Conservation (phyloP, 2,329 filamentous ascomycete species). For the Botryosphaeria dothidea region DNA sequence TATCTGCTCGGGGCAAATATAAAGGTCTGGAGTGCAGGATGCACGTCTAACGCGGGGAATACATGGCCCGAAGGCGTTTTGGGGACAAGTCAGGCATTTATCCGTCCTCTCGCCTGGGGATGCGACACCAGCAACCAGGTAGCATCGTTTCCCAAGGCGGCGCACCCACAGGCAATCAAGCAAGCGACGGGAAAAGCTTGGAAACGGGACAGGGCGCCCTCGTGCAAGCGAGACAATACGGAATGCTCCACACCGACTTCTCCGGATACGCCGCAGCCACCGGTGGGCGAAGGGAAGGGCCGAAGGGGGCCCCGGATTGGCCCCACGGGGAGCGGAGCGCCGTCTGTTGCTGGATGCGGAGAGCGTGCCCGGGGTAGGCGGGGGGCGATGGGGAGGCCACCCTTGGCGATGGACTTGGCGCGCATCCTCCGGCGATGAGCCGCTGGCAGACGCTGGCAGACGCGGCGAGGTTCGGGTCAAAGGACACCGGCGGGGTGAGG, state of each 20-base stretch:
- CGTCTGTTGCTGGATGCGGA: slow-evolving; percentile 1
- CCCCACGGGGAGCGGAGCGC: slow-evolving; percentile 14
- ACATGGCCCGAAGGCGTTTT: slow-evolving; percentile 10
- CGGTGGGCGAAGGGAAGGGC: neutral
- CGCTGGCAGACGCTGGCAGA: neutral
- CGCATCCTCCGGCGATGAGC: neutral
- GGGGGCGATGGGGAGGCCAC: neutral
- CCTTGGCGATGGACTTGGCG: neutral
- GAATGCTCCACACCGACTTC: slow-evolving; percentile 2
- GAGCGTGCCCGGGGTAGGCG: neutral
- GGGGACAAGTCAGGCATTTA: neutral
- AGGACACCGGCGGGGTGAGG: slow-evolving; percentile 12
- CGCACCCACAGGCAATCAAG: neutral
- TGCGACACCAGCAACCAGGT: neutral
- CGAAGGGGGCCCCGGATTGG: slow-evolving; percentile 12
- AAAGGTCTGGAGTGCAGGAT: neutral
- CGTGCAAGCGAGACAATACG: neutral
- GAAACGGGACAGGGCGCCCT: neutral
- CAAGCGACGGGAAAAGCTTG: slow-evolving; percentile 4
- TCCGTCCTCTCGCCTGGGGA: slow-evolving; percentile 4
- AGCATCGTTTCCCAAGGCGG: neutral
- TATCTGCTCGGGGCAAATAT: slow-evolving; percentile 4
- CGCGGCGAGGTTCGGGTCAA: slow-evolving; percentile 3
- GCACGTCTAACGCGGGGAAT: neutral
- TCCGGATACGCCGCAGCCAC: slow-evolving; percentile 5